phyloP scores from a whole-genome alignment of 2,329 filamentous ascomycete species.

The Ophiostoma quercus region DNA sequence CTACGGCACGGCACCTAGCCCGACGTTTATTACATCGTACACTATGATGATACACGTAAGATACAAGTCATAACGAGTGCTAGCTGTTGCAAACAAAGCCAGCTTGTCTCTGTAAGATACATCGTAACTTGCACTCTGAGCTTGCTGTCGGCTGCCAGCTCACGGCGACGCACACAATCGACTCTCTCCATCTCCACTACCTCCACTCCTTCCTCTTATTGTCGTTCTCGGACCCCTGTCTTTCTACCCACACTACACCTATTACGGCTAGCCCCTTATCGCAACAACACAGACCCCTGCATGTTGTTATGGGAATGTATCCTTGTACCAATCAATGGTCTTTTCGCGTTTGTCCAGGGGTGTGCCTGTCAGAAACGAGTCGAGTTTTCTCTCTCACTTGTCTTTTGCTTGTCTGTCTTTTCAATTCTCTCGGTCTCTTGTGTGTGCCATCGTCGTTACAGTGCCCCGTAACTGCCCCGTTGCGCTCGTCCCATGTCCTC shows the following conservation, averaged over 20 bases:
- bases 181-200: background rate
- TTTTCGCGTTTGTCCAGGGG: constrained; percentile 13
- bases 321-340: background rate
- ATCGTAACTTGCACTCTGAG: background rate
- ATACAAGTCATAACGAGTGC: too few relatives aligned
- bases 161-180: background rate
- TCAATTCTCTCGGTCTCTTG: background rate
- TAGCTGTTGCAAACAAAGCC: too few relatives aligned
- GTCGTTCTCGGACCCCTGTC: background rate
- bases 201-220: background rate
- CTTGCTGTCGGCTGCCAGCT: background rate
- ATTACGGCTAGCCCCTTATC: background rate
- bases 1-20: constrained; percentile 10
- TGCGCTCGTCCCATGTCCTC: background rate
- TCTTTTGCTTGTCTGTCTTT: background rate
- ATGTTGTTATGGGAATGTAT: background rate
- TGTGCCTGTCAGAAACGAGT: background rate
- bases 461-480: background rate
- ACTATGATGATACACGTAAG: background rate
- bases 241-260: background rate
- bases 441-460: background rate
- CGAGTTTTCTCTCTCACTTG: background rate
- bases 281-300: constrained; percentile 11
- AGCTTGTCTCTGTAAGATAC: too few relatives aligned
- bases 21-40: background rate